Percentiles rank a stretch among this genome's conserved stretches.
Conservation (phyloP, 176 grass and related monocot genomes). For the Raddia distichophylla region DNA sequence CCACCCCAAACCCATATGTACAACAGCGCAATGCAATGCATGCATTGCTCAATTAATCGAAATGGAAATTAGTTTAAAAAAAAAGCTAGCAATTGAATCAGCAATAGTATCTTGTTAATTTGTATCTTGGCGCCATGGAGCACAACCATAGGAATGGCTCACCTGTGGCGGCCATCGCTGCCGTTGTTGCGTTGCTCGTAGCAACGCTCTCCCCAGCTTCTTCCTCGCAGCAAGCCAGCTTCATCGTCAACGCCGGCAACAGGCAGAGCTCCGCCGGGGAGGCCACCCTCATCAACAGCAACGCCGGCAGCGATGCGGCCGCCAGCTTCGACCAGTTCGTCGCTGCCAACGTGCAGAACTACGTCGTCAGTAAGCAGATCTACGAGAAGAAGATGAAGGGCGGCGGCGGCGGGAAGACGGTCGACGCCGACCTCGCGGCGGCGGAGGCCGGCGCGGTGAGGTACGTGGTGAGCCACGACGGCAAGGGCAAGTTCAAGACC, state of each 20-base stretch:
- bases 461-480: conserved; percentile 50
- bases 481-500: conserved; percentile 43
- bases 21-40: background rate
- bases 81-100: background rate
- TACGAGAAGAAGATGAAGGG: conserved; percentile 24
- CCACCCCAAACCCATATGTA: background rate
- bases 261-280: no score
- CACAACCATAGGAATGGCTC: background rate
- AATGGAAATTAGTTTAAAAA: background rate
- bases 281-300: background rate
- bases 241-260: background rate
- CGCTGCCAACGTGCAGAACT: conserved; percentile 36
- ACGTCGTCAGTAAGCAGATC: conserved; percentile 6
- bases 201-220: background rate
- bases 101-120: background rate
- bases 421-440: conserved; percentile 34
- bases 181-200: background rate
- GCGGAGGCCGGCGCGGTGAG: conserved; percentile 39
- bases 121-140: background rate
- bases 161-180: no score
- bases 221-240: conserved; percentile 4
- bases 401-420: background rate
- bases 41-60: background rate
- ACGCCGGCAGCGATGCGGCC: background rate
- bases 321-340: conserved; percentile 38